A percentile compares a stretch with the other conserved stretches of the same genome.
Evolutionary conservation across 2,329 filamentous ascomycete genomes (phyloP).

Genomic region (Escovopsis sp.): DNA sequence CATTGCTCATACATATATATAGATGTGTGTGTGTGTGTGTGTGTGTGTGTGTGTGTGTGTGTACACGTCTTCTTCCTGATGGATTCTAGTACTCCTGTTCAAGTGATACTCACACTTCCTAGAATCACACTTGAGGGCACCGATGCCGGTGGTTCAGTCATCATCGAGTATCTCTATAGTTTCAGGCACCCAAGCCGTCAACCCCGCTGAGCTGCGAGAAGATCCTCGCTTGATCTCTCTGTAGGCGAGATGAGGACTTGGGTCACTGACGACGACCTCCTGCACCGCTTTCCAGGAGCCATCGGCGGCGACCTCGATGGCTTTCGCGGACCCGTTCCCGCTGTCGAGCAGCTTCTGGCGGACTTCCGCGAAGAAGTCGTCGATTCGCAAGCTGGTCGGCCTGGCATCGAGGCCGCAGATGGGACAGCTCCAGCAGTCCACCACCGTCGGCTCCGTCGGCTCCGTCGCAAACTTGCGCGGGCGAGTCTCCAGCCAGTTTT

Average conservation of each 20-base stretch:
- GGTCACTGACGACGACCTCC: conserved; percentile 17
- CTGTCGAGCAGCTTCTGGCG: conserved; percentile 31
- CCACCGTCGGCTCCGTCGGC: conserved; percentile 33
- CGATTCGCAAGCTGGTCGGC: conserved; percentile 54
- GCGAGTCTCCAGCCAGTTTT: conserved; percentile 62
- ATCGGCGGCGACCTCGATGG: conserved; percentile 15
- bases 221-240: conserved; percentile 4
- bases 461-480: conserved; percentile 23
- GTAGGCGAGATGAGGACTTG: conserved; percentile 7
- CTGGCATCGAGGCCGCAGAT: conserved; percentile 67
- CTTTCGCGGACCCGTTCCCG: conserved; percentile 13
- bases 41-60: too few relatives aligned
- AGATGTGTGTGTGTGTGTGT: too few relatives aligned
- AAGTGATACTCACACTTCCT: too few relatives aligned
- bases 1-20: too few relatives aligned
- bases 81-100: too few relatives aligned
- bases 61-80: too few relatives aligned
- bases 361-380: conserved; percentile 58
- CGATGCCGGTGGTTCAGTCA: background rate
- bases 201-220: background rate
- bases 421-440: conserved; percentile 76
- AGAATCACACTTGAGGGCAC: too few relatives aligned
- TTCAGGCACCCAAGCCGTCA: background rate
- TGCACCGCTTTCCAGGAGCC: conserved; percentile 20
- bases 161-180: conserved; percentile 5